Evolutionary conservation across 257 asterid genomes (phyloP).

Genomic region (Ajuga chamaepitys): DNA sequence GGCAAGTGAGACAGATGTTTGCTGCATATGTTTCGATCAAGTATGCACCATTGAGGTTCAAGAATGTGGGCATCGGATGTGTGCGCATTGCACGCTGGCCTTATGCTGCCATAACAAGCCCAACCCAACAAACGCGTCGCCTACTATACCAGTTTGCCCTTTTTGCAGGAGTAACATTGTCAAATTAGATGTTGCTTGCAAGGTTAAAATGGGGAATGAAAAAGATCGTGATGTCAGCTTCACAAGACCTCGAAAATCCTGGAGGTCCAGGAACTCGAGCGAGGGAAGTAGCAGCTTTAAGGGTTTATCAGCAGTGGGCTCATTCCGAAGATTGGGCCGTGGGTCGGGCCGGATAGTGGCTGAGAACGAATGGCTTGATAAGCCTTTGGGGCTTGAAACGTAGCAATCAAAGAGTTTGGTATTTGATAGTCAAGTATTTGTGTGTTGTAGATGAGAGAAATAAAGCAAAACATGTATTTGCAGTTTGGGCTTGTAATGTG

Average conservation of each 20-base stretch:
- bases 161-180: conserved; percentile 87
- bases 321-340: conserved; percentile 69
- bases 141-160: conserved; percentile 65
- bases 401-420: conserved; percentile 12
- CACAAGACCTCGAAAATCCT: conserved; percentile 47
- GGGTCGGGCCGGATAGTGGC: conserved; percentile 63
- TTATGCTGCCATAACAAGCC: conserved; percentile 94
- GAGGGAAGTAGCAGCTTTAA: conserved; percentile 94
- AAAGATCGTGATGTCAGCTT: conserved; percentile 32
- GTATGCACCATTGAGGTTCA: conserved; percentile 73
- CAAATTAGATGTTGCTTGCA: conserved; percentile 42
- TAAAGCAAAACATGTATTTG: conserved; percentile 7
- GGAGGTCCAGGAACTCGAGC: conserved; percentile 57
- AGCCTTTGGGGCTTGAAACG: conserved; percentile 45
- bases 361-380: conserved; percentile 52
- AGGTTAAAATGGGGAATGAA: conserved; percentile 33
- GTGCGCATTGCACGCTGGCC: conserved; percentile 81
- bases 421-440: not conserved
- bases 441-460: conserved; percentile 14
- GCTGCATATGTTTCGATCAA: conserved; percentile 90
- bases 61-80: conserved; percentile 87
- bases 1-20: conserved; percentile 67
- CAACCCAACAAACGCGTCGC: conserved; percentile 43
- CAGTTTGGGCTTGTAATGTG: conserved; percentile 9
- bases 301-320: conserved; percentile 54